phyloP scores from a whole-genome alignment of 1,139 yeast species.

The Candida tetrigidarum region DNA sequence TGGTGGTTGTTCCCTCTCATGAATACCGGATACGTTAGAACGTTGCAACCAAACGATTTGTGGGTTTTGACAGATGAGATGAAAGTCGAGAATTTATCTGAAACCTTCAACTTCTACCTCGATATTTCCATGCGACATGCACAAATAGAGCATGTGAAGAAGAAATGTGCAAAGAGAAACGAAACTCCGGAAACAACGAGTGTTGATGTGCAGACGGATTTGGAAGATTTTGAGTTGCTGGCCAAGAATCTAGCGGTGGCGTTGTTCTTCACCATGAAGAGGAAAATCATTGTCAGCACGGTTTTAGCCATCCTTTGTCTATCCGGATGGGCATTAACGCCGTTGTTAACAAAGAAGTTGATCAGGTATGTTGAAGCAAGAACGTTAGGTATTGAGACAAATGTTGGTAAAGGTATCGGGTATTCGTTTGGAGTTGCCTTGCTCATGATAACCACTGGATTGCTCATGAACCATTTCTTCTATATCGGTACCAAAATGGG shows the following conservation, averaged over 20 bases:
- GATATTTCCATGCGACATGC: slow-evolving; percentile 35
- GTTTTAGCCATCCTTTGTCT: slow-evolving; percentile 23
- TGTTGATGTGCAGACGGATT: slow-evolving; percentile 28
- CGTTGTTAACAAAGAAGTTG: slow-evolving; percentile 34
- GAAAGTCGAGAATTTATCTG: slow-evolving; percentile 51
- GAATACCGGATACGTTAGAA: slow-evolving; percentile 67
- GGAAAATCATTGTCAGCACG: slow-evolving; percentile 28
- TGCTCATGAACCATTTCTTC: slow-evolving; percentile 65
- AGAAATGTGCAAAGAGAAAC: slow-evolving; percentile 30
- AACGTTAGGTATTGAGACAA: slow-evolving; percentile 24
- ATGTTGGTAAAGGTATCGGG: slow-evolving; percentile 40
- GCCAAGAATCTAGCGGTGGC: slow-evolving; percentile 19
- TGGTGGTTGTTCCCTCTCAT: slow-evolving; percentile 65
- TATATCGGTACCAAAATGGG: slow-evolving; percentile 58
- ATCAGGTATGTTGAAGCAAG: slow-evolving; percentile 32
- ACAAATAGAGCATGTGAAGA: slow-evolving; percentile 22
- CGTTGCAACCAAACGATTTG: slow-evolving; percentile 66
- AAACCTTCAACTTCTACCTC: slow-evolving; percentile 34
- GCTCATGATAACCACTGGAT: slow-evolving; percentile 38
- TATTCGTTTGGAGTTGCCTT: slow-evolving; percentile 36
- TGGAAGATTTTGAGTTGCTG: slow-evolving; percentile 29
- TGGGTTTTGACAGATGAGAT: slow-evolving; percentile 55
- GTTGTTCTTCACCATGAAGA: slow-evolving; percentile 32
- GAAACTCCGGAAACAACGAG: slow-evolving; percentile 27
- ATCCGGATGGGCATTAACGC: slow-evolving; percentile 23